Percentiles rank a stretch among this genome's conserved stretches.
Evolutionary conservation across 176 grass and related monocot species (phyloP).

Genomic region (Carex pumila): DNA sequence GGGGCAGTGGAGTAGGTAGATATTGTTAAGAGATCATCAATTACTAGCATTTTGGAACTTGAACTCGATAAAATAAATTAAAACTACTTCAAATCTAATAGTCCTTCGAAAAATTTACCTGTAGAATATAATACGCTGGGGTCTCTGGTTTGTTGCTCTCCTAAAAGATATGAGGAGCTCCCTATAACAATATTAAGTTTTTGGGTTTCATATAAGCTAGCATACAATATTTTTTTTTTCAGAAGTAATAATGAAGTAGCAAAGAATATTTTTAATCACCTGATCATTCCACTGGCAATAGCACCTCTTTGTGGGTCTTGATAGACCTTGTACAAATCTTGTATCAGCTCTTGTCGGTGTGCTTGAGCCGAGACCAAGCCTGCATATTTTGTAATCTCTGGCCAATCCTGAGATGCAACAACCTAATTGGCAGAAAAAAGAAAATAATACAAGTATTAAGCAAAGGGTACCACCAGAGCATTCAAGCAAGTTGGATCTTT

Average conservation of each 20-base stretch:
- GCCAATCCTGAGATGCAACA: constrained; percentile 95
- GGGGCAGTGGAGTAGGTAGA: background rate
- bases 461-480: background rate
- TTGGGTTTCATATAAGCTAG: background rate
- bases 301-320: constrained; percentile 64
- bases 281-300: constrained; percentile 71
- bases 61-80: background rate
- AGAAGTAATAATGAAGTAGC: background rate
- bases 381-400: constrained; percentile 93
- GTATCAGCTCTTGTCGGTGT: constrained; percentile 78
- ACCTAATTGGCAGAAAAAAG: constrained; percentile 38
- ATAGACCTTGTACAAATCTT: constrained; percentile 73
- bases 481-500: background rate
- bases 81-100: background rate
- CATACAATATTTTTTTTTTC: background rate
- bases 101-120: constrained; percentile 27
- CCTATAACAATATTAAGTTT: constrained; percentile 37
- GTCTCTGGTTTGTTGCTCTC: constrained; percentile 61
- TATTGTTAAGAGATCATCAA: background rate
- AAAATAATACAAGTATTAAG: background rate
- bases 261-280: constrained; percentile 22
- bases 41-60: background rate
- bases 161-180: constrained; percentile 89
- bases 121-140: constrained; percentile 74
- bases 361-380: constrained; percentile 84